phyloP scores from a whole-genome alignment of 495 filamentous ascomycete genomes.

The Penicillium herquei region DNA sequence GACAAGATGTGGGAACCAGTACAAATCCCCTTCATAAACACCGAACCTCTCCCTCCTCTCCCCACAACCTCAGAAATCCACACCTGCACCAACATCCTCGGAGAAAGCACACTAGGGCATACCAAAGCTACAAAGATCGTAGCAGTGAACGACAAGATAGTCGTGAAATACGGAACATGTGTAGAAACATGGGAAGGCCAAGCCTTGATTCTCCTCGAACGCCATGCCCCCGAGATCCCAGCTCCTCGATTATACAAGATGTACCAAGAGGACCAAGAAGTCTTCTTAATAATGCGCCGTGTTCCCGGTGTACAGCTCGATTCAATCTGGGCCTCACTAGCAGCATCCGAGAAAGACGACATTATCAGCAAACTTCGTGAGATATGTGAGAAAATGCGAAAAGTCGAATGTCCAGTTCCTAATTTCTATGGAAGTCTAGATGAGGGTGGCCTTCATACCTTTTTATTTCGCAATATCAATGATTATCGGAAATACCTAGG shows the following conservation, averaged over 20 bases:
- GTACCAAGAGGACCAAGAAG: conserved; percentile 20
- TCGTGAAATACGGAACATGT: conserved; percentile 28
- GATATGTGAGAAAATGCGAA: conserved; percentile 21
- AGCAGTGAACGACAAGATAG: conserved; percentile 24
- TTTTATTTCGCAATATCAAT: conserved; percentile 23
- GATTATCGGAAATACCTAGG: conserved; percentile 16
- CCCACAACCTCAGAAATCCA: conserved; percentile 29
- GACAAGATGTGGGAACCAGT: conserved; percentile 28
- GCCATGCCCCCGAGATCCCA: conserved; percentile 20
- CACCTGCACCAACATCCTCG: conserved; percentile 26
- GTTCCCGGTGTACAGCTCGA: conserved; percentile 21
- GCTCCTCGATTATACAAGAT: conserved; percentile 29
- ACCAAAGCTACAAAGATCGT: conserved; percentile 22
- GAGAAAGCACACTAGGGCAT: conserved; percentile 3
- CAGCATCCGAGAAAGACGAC: conserved; percentile 24
- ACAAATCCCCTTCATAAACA: conserved; percentile 22
- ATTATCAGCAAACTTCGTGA: conserved; percentile 18
- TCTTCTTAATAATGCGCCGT: conserved; percentile 28
- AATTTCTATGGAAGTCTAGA: conserved; percentile 24
- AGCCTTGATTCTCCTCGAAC: conserved; percentile 27
- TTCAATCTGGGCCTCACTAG: conserved; percentile 26
- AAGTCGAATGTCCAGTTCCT: conserved; percentile 19
- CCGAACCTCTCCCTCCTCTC: conserved; percentile 23
- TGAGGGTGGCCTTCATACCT: conserved; percentile 18
- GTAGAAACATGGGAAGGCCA: conserved; percentile 23